Conservation (phyloP, 1,284 basidiomycete genomes). For the Ceratobasidium sp. region DNA sequence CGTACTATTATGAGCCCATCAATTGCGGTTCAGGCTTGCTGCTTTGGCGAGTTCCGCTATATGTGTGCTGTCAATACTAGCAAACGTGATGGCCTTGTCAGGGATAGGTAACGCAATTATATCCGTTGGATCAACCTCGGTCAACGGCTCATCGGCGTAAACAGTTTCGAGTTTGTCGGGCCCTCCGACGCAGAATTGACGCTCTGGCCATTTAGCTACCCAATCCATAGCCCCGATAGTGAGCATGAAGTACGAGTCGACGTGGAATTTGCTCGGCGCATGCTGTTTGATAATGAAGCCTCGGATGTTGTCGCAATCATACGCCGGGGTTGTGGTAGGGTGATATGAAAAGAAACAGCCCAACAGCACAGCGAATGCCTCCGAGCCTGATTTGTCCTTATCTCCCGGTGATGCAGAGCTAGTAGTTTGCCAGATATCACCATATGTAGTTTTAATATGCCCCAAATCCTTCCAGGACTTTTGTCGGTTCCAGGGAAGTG, state of each 20-base stretch:
- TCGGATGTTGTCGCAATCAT: conserved; percentile 9
- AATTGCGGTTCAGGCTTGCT: not conserved
- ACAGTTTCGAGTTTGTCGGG: not conserved
- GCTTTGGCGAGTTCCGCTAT: conserved; percentile 13
- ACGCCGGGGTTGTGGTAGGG: not conserved
- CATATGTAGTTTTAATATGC: conserved; percentile 6
- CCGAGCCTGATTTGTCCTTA: not conserved
- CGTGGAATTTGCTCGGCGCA: conserved; percentile 2
- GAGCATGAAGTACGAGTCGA: conserved; percentile 10
- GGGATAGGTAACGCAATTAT: not conserved
- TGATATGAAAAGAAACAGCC: conserved; percentile 10
- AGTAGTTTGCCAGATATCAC: not conserved
- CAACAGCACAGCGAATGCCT: not conserved
- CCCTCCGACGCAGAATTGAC: conserved; percentile 8
- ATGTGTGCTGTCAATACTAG: conserved; percentile 3
- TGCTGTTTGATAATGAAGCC: conserved; percentile 6
- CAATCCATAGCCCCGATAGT: not conserved
- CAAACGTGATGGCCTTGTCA: not conserved
- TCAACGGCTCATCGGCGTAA: not conserved
- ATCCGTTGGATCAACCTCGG: not conserved
- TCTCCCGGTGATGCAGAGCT: not conserved
- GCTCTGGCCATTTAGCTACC: not conserved
- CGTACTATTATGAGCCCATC: not conserved
- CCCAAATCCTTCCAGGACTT: not conserved
- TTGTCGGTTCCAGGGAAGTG: not conserved